phyloP scores from a whole-genome alignment of 2,329 filamentous ascomycete species.

The Pyrenophora teres region DNA sequence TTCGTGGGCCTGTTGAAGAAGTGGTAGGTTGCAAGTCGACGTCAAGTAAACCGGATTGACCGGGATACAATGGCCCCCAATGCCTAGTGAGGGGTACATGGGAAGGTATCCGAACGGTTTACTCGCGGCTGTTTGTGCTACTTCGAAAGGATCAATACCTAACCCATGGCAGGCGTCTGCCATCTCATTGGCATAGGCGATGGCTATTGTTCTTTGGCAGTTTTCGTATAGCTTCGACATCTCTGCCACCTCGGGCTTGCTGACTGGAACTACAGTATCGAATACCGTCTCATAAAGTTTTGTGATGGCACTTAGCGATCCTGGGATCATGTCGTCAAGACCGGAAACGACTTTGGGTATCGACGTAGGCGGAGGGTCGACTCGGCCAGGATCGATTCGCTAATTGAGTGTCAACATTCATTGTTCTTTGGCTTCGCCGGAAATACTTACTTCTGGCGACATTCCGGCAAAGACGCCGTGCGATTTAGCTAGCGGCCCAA shows the following conservation, averaged over 20 bases:
- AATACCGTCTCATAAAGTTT: slow-evolving; percentile 56
- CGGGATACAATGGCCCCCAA: slow-evolving; percentile 62
- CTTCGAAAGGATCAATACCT: slow-evolving; percentile 58
- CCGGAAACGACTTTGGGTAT: slow-evolving; percentile 63
- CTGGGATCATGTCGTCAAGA: slow-evolving; percentile 39
- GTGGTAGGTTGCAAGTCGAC: slow-evolving; percentile 54
- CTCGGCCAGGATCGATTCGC: slow-evolving; percentile 59
- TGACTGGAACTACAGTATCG: slow-evolving; percentile 55
- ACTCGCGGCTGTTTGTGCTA: slow-evolving; percentile 55
- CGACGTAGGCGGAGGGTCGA: slow-evolving; percentile 40
- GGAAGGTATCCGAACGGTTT: slow-evolving; percentile 54
- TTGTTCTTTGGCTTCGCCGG: background rate
- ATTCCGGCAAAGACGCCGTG: slow-evolving; percentile 45
- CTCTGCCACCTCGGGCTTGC: slow-evolving; percentile 60
- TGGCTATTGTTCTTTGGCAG: slow-evolving; percentile 61
- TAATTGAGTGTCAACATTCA: slow-evolving; percentile 7
- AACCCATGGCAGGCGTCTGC: slow-evolving; percentile 56
- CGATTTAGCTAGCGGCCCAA: slow-evolving; percentile 51
- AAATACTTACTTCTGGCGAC: slow-evolving; percentile 53
- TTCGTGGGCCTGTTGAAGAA: slow-evolving; percentile 51
- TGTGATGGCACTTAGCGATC: slow-evolving; percentile 52
- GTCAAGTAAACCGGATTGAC: slow-evolving; percentile 61
- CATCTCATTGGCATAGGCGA: slow-evolving; percentile 63
- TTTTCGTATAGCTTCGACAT: slow-evolving; percentile 65
- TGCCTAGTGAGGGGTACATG: slow-evolving; percentile 55